These are phyloP conservation scores for Ogataea philodendri DNA, from an alignment of 805 yeast genomes.

Conservation along the genomic window DNA sequence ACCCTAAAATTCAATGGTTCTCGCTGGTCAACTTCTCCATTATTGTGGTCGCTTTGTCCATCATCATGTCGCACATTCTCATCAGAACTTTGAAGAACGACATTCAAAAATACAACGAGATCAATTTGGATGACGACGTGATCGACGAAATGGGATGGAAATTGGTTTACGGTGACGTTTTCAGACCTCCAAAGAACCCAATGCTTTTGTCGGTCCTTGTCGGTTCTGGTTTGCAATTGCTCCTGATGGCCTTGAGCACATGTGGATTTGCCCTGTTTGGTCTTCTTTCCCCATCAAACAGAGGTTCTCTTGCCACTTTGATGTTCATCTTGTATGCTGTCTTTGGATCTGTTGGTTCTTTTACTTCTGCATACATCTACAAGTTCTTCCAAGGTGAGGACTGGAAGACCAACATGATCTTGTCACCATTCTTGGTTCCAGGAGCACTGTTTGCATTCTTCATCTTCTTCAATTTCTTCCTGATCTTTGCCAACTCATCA, in stretches of 20 bases:
- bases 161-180: slow-evolving; percentile 90
- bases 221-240: slow-evolving; percentile 86
- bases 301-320: slow-evolving; percentile 90
- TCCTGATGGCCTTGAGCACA: slow-evolving; percentile 71
- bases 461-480: slow-evolving; percentile 73
- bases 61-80: slow-evolving; percentile 75
- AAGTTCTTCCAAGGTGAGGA: slow-evolving; percentile 88
- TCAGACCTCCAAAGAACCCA: slow-evolving; percentile 73
- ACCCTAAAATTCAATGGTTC: slow-evolving; percentile 95
- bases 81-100: slow-evolving; percentile 80
- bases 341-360: slow-evolving; percentile 82
- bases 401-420: slow-evolving; percentile 81
- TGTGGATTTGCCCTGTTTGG: slow-evolving; percentile 85
- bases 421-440: slow-evolving; percentile 88
- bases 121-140: slow-evolving; percentile 81
- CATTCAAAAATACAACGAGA: slow-evolving; percentile 82
- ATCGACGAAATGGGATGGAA: slow-evolving; percentile 98
- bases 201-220: slow-evolving; percentile 74
- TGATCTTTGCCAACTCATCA: slow-evolving; percentile 74
- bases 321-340: slow-evolving; percentile 81
- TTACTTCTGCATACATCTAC: slow-evolving; percentile 80
- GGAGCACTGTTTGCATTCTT: slow-evolving; percentile 64
- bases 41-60: slow-evolving; percentile 72
- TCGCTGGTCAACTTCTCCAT: slow-evolving; percentile 84
- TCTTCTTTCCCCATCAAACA: slow-evolving; percentile 85